These are phyloP conservation scores for Leishmania amazonensis DNA, from an alignment of 208 protist genomes.

Conservation along the genomic window DNA sequence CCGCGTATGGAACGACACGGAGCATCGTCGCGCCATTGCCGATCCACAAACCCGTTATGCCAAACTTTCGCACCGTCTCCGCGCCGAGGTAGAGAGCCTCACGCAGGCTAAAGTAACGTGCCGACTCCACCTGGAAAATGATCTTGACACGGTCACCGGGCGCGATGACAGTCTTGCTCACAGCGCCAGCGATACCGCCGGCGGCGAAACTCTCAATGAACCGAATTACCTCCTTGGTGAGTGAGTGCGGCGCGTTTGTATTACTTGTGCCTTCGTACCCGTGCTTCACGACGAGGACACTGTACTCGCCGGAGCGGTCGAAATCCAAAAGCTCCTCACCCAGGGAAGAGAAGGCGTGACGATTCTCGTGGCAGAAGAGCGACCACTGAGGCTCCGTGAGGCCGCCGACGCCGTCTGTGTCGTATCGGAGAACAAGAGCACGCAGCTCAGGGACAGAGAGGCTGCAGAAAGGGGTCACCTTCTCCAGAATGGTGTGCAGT, in stretches of 20 bases:
- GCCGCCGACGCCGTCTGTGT: slow-evolving; percentile 54
- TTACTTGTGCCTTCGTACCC: slow-evolving; percentile 23
- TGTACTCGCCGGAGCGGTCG: slow-evolving; percentile 71
- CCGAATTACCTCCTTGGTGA: slow-evolving; percentile 48
- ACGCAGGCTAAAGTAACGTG: slow-evolving; percentile 58
- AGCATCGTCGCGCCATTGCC: slow-evolving; percentile 96
- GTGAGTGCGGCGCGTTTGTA: slow-evolving; percentile 13
- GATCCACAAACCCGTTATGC: slow-evolving; percentile 90
- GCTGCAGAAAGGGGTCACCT: slow-evolving; percentile 51
- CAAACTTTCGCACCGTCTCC: slow-evolving; percentile 85
- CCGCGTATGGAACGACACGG: slow-evolving; percentile 94
- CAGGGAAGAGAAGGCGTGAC: slow-evolving; percentile 54
- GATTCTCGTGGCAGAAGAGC: slow-evolving; percentile 74
- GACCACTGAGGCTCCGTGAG: slow-evolving; percentile 72
- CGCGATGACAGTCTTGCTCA: slow-evolving; percentile 93
- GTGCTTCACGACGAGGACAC: slow-evolving; percentile 44
- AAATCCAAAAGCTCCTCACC: slow-evolving; percentile 61
- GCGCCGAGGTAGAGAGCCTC: slow-evolving; percentile 66
- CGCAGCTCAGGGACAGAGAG: slow-evolving; percentile 45
- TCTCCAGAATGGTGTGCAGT: slow-evolving; percentile 60
- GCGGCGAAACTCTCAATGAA: slow-evolving; percentile 92
- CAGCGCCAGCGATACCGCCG: slow-evolving; percentile 93
- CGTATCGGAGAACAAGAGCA: slow-evolving; percentile 56
- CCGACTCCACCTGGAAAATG: slow-evolving; percentile 93
- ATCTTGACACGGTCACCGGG: slow-evolving; percentile 96